Evolutionary conservation across 306 rosid genomes (phyloP), one percentile per base, ranked within the genome.

Genomic region (Glycine soja): DNA sequence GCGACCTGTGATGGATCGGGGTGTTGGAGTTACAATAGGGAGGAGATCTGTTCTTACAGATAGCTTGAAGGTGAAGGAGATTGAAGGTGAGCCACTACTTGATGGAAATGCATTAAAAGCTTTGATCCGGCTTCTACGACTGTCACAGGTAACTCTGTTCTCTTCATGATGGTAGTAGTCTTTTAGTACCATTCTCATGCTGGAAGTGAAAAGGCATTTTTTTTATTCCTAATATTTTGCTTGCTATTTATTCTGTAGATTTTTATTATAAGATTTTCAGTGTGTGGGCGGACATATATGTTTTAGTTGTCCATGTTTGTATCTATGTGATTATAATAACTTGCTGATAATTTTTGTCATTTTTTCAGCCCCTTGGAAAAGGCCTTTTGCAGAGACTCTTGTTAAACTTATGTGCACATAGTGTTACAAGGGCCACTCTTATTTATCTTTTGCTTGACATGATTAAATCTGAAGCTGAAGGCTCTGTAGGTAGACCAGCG

Each of bases 371-470:
- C 65, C 99, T 96, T 86, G 98, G 97, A 73, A 96, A 91, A 89
- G 99, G 99, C 77, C 98, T 93, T 76, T 84, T 96, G 86, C 99
- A 90, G 90, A 92, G 99, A 82, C 99, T 96, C 69, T 78, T 96
- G 76, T 87, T 93, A 79, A 96, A 93, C 90, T 88, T 96, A 54
- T 92, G 98, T 83, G 97, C 97, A 6, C 97, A 96, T 79, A 93
- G 98, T 75, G 86, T 87, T 70, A 93, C 97, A 70, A 89, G 98
- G 86, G 90, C 93, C 59, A 86, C 81, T 81, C 91, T 96, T 81
- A 87, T 92, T 79, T 83, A 82, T 59, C 91, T 89, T 77, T 81
- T 95, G 85, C 96, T 95, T 16, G 89, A 88, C 85, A 89, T 93
- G 96, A 90, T 93, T 86, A 90, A 91, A 80, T 91, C 90, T 4